Conservation (phyloP, 2,329 filamentous ascomycete species). For the Delphinella strobiligena region DNA sequence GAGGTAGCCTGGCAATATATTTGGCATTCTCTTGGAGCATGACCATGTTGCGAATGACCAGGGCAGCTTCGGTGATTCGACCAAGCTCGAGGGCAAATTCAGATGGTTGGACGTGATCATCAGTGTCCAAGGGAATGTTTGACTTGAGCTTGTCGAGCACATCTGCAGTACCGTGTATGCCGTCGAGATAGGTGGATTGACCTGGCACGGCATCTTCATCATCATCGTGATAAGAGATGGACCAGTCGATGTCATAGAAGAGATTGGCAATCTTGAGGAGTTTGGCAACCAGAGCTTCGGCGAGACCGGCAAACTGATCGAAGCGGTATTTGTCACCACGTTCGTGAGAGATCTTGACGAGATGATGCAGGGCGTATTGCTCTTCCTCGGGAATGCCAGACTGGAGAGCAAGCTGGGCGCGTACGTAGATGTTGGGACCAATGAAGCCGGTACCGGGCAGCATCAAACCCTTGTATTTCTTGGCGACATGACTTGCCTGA, state of each 20-base stretch:
- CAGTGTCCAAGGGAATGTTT: slow-evolving; percentile 45
- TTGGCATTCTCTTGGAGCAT: slow-evolving; percentile 78
- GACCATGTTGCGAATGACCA: slow-evolving; percentile 94
- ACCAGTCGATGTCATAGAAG: slow-evolving; percentile 76
- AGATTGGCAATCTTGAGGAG: slow-evolving; percentile 64
- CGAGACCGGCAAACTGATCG: slow-evolving; percentile 77
- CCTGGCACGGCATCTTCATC: slow-evolving; percentile 42
- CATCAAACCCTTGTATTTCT: slow-evolving; percentile 42
- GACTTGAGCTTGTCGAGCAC: slow-evolving; percentile 59
- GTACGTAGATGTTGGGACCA: slow-evolving; percentile 85
- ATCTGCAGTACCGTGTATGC: slow-evolving; percentile 54
- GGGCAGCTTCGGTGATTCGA: slow-evolving; percentile 70
- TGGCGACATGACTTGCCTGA: slow-evolving; percentile 30
- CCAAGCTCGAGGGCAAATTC: slow-evolving; percentile 60
- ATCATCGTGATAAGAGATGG: slow-evolving; percentile 49
- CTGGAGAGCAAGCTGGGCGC: slow-evolving; percentile 71
- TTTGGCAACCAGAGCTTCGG: slow-evolving; percentile 79
- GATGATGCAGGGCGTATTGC: slow-evolving; percentile 82
- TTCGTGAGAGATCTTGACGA: slow-evolving; percentile 92
- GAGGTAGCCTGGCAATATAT: slow-evolving; percentile 62
- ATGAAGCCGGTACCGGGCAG: slow-evolving; percentile 48
- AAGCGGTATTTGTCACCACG: slow-evolving; percentile 93
- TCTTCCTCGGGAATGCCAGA: slow-evolving; percentile 72
- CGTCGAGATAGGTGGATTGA: slow-evolving; percentile 49
- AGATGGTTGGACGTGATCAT: slow-evolving; percentile 58